Evolutionary conservation across 208 protist genomes (phyloP).

Genomic region (Blechomonas ayalai): DNA sequence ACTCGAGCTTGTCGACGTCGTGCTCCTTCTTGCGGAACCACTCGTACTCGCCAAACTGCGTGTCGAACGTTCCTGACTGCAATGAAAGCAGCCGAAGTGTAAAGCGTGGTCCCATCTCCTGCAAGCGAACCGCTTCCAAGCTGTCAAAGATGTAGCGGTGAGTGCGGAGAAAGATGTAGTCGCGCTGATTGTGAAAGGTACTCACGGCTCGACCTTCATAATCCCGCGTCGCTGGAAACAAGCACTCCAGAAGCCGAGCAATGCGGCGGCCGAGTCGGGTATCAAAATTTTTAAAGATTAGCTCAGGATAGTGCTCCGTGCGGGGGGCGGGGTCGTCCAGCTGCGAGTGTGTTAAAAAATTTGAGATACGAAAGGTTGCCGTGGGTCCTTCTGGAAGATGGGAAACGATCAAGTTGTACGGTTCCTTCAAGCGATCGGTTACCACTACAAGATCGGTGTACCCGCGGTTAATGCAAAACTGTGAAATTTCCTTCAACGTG

Average conservation of each 20-base stretch:
- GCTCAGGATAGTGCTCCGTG: conserved; percentile 90
- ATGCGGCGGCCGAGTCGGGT: conserved; percentile 87
- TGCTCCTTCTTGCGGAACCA: conserved; percentile 92
- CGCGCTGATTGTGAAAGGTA: conserved; percentile 92
- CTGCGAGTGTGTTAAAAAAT: conserved; percentile 74
- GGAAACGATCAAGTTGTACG: conserved; percentile 82
- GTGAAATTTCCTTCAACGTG: conserved; percentile 88
- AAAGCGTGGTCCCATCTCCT: conserved; percentile 92
- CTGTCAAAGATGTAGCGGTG: conserved; percentile 92
- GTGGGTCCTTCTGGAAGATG: conserved; percentile 88
- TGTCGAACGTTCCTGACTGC: conserved; percentile 89
- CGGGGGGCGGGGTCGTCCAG: conserved; percentile 72
- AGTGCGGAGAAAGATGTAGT: conserved; percentile 92
- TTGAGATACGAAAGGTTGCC: conserved; percentile 82
- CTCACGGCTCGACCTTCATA: conserved; percentile 87
- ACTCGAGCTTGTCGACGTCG: conserved; percentile 84
- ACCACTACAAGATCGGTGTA: conserved; percentile 90
- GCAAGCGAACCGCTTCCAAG: conserved; percentile 78
- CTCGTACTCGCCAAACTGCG: conserved; percentile 92
- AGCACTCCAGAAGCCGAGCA: conserved; percentile 72
- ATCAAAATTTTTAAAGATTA: conserved; percentile 93
- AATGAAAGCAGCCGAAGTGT: conserved; percentile 85
- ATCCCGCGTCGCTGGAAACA: conserved; percentile 86
- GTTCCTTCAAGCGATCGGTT: conserved; percentile 81
- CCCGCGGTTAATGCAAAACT: conserved; percentile 82